phyloP scores from a whole-genome alignment of 2,329 filamentous ascomycete genomes.

The Calonectria crousiana region DNA sequence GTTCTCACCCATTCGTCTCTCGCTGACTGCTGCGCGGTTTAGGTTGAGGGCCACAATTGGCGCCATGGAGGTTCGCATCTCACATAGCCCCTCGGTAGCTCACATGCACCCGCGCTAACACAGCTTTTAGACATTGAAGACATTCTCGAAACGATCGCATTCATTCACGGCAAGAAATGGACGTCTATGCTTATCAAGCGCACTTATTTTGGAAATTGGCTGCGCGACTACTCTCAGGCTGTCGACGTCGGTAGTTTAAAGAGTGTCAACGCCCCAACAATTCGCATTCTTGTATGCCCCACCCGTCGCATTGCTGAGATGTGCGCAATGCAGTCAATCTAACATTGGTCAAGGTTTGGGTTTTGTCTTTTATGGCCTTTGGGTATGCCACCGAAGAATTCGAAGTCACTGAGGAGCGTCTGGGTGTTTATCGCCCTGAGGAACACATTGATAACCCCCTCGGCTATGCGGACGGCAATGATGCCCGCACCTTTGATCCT shows the following conservation, averaged over 20 bases:
- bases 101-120: slow-evolving; percentile 22
- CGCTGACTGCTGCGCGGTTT: slow-evolving; percentile 46
- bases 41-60: slow-evolving; percentile 78
- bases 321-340: neutral
- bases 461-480: slow-evolving; percentile 86
- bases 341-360: slow-evolving; percentile 69
- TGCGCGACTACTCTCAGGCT: slow-evolving; percentile 87
- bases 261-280: slow-evolving; percentile 81
- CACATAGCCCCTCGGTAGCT: slow-evolving; percentile 16
- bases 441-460: slow-evolving; percentile 82
- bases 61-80: slow-evolving; percentile 70
- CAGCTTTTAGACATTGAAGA: slow-evolving; percentile 77
- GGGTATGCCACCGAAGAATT: slow-evolving; percentile 90
- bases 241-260: slow-evolving; percentile 85
- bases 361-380: slow-evolving; percentile 84
- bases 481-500: slow-evolving; percentile 85
- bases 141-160: slow-evolving; percentile 81
- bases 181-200: slow-evolving; percentile 82
- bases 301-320: neutral
- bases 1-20: neutral
- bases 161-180: slow-evolving; percentile 87
- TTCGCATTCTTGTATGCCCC: slow-evolving; percentile 74
- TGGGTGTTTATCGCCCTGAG: slow-evolving; percentile 85
- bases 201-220: slow-evolving; percentile 89
- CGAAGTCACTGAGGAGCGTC: slow-evolving; percentile 83